phyloP scores from a whole-genome alignment of 345 rosid species.

The Microthlaspi erraticum region DNA sequence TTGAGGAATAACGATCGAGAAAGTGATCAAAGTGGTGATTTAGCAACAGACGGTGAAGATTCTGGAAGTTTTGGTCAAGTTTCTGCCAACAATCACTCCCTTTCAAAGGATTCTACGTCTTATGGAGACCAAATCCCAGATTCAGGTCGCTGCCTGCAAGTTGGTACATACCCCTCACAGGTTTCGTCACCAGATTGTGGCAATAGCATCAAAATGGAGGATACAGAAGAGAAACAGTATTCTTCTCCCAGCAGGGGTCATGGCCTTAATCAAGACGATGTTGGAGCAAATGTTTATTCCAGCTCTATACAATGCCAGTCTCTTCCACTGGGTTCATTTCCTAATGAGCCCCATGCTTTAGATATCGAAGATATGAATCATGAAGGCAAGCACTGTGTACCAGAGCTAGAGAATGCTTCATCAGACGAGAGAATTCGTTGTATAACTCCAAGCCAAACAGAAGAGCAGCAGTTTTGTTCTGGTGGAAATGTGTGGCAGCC shows the following conservation, averaged over 20 bases:
- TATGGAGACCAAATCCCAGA: conserved; percentile 36
- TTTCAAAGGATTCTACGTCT: conserved; percentile 29
- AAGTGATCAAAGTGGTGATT: conserved; percentile 46
- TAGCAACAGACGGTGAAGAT: conserved; percentile 38
- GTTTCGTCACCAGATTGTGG: conserved; percentile 43
- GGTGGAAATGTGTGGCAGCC: conserved; percentile 69
- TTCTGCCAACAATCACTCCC: conserved; percentile 21
- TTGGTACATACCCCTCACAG: conserved; percentile 50
- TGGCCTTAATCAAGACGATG: conserved; percentile 13
- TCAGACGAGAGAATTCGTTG: conserved; percentile 50
- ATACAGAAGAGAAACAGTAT: conserved; percentile 32
- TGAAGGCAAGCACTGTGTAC: conserved; percentile 44
- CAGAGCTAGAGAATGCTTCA: conserved; percentile 54
- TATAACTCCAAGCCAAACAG: conserved; percentile 51
- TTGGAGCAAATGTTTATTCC: conserved; percentile 35
- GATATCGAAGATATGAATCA: conserved; percentile 45
- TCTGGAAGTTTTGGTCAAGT: conserved; percentile 44
- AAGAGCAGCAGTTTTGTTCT: conserved; percentile 52
- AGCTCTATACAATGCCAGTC: conserved; percentile 40
- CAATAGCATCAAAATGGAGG: conserved; percentile 22
- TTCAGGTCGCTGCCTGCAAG: conserved; percentile 40
- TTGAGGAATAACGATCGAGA: conserved; percentile 46
- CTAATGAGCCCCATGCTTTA: conserved; percentile 42
- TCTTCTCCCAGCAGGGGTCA: conserved; percentile 33
- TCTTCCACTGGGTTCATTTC: conserved; percentile 43